phyloP scores from a whole-genome alignment of 495 filamentous ascomycete genomes.

The Aspergillus ostianus region DNA sequence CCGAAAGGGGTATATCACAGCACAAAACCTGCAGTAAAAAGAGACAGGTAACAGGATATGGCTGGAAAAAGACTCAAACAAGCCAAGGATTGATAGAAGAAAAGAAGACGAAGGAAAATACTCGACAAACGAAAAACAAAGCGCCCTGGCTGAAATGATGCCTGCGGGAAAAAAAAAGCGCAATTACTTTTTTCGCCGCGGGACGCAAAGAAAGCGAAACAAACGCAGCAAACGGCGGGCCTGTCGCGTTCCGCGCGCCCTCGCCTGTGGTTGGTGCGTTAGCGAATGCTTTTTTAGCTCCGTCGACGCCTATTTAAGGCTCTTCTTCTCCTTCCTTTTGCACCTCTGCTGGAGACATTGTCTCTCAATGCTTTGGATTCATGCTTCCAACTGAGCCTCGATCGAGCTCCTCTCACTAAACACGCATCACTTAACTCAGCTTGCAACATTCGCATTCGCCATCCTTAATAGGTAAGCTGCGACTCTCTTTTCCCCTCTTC shows the following conservation, averaged over 20 bases:
- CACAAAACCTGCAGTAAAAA: neutral
- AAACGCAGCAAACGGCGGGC: conserved; percentile 20
- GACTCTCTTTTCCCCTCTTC: conserved; percentile 11
- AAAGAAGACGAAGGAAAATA: neutral
- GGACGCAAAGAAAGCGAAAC: conserved; percentile 29
- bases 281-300: conserved; percentile 18
- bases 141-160: neutral
- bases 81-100: too few species aligned
- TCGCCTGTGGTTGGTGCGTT: conserved; percentile 18
- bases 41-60: neutral
- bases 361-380: neutral
- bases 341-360: too few species aligned
- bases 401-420: too few species aligned
- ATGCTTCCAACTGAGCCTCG: neutral
- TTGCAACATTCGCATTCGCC: too few species aligned
- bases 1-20: neutral
- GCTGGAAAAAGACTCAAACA: neutral
- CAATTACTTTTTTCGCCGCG: conserved; percentile 17
- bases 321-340: neutral
- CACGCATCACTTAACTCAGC: too few species aligned
- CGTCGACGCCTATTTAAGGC: neutral
- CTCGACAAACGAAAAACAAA: neutral
- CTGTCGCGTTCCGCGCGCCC: neutral
- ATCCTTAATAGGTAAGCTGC: neutral
- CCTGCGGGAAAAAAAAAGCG: conserved; percentile 16